Evolutionary conservation across 164 flowering plant genomes (phyloP), one percentile per base, ranked within the genome.

Genomic region (Platanus orientalis): DNA sequence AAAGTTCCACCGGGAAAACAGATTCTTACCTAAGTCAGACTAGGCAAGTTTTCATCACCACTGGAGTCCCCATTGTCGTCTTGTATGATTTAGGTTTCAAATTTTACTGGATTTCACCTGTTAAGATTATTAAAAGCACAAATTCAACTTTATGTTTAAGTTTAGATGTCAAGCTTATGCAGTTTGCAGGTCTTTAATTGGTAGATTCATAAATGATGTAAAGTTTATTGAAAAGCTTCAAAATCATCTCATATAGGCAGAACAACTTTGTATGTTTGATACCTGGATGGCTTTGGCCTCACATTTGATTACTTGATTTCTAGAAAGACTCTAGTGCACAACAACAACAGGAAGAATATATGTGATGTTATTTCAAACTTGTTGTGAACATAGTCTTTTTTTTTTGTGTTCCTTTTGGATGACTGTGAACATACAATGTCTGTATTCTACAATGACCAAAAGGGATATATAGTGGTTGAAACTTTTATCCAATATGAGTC

Each of bases 11-110:
- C 4, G 82, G 67, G 26, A 52, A 61, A 24, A 66, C 74, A 62
- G 92, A 73, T 16, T 84, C 96, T 55, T 83, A 86, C 75, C 78
- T 90, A 32, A 87, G 89, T 71, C 81, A 87, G 66, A 83, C 82
- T 23, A 86, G 97, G 97, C 86, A 61, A 62, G 65, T 48, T 11
- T 34, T 39, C 13, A 14, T 12, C 7, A 21, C 7, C 24, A 24
- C 11, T 20, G 3, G 11, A 14, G 34, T 45, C 19, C 3, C 39
- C 6, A 17, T 17, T 45, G 3, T 19, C 49, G 0, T 45, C 16
- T 17, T 45, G n/a, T 45, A 45, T 13, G 0, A 19, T 45, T 45
- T n/a, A n/a, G n/a, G n/a, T n/a, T n/a, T n/a, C 3, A 14, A 19
- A 45, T 2, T 45, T 16, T 2, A 12, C 19, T 45, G 19, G 19